Percentiles rank a stretch among this genome's conserved stretches.
phyloP scores from a whole-genome alignment of 148 eudicot genomes.

The Mesembryanthemum crystallinum region DNA sequence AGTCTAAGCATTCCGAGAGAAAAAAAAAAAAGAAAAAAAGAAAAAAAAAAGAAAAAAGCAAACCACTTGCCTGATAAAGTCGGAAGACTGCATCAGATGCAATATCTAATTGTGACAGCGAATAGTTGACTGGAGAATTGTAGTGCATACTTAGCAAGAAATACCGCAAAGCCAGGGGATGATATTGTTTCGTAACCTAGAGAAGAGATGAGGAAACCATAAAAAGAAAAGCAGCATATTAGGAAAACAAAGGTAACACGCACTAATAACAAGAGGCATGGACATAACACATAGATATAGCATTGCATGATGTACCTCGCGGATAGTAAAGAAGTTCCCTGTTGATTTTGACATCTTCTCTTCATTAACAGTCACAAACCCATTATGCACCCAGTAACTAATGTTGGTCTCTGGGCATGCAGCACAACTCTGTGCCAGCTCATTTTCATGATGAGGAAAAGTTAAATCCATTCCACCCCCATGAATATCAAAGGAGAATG shows the following conservation, averaged over 20 bases:
- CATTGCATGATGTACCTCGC: constrained; percentile 50
- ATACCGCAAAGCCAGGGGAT: constrained; percentile 86
- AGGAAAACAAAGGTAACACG: neutral
- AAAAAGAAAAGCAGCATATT: constrained; percentile 4
- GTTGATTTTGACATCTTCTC: constrained; percentile 89
- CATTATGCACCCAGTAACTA: constrained; percentile 84
- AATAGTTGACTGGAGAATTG: constrained; percentile 76
- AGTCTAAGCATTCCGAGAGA: neutral
- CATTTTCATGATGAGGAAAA: constrained; percentile 96
- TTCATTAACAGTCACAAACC: constrained; percentile 70
- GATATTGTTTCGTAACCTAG: constrained; percentile 71
- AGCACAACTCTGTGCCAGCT: constrained; percentile 92
- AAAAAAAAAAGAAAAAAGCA: neutral
- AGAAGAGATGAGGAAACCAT: constrained; percentile 9
- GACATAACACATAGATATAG: neutral
- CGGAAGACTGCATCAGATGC: constrained; percentile 72
- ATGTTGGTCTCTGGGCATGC: constrained; percentile 71
- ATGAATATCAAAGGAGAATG: constrained; percentile 75
- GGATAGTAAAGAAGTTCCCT: constrained; percentile 82
- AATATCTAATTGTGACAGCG: constrained; percentile 53
- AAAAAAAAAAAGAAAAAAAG: no score
- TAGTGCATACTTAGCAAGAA: constrained; percentile 77
- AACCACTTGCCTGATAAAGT: constrained; percentile 62
- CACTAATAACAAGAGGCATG: neutral
- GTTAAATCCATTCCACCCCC: constrained; percentile 92